Base-by-base conservation (phyloP, 176 grass and related monocot genomes). In the Eleusine indica region DNA sequence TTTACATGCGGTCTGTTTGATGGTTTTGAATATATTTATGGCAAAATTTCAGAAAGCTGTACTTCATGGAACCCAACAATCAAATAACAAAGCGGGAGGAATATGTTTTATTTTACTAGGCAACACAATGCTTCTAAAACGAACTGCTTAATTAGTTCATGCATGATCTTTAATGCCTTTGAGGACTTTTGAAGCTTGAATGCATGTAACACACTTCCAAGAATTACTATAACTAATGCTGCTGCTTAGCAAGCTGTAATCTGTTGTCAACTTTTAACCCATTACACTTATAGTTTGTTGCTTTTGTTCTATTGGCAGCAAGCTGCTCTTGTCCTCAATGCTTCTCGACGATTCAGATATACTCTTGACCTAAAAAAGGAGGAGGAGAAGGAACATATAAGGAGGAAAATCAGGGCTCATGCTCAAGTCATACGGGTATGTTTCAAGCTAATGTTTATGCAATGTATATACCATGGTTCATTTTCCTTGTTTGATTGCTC, bases 371-470 rank as follows among this genome's bases (percentile, higher is more conserved):
- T 99, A 73, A 92, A 92, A 85, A 93, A 88, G 72, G 93, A 94
- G 74, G 83, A 94, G 82, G 93, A 99, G 78, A 99, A 96, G 66
- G 96, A 99, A 49, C 89, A 88, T 4, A 87, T 92, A 74, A 89
- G 91, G 74, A 96, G 93, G 85, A 96, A 94, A 62, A 91, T 99
- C 75, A 90, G 96, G 71, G 85, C 93, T 21, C 93, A 96, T 91
- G 93, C 93, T 86, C 96, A 99, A 99, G 96, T 99, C 66, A 99
- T 99, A 75, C 69, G 91, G 81, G 96, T 99, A 96, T 90, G 72
- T 29, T 77, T 73, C 47, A 73, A 78, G 40, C 41, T 53, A 73
- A 64, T 89, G 39, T 87, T 88, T 80, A 68, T 61, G 49, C 54
- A 68, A 60, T 54, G 2, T 48, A 81, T 52, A 66, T 75, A 60